These are phyloP conservation scores for Xylariomycetidae sp. DNA, from an alignment of 2,329 filamentous ascomycete genomes.

Conservation along the genomic window DNA sequence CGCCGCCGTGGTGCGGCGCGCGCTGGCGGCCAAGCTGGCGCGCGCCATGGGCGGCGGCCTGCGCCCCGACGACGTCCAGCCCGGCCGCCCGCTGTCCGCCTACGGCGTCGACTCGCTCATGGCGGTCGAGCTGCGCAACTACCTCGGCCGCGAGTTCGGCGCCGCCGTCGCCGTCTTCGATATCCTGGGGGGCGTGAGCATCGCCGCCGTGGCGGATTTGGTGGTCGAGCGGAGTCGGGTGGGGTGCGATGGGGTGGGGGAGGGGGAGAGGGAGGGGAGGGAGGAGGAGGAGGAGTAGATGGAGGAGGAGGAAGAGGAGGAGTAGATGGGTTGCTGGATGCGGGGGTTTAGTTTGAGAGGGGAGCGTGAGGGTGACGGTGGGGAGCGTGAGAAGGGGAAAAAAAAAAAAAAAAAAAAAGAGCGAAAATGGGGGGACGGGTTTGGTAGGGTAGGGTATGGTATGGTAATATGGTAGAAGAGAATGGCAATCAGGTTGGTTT, in stretches of 20 bases:
- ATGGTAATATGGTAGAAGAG: no score
- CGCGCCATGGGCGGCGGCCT: conserved; percentile 16
- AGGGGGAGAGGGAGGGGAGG: not conserved
- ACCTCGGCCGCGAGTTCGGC: conserved; percentile 16
- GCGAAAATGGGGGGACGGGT: not conserved
- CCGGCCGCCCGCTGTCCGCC: conserved; percentile 17
- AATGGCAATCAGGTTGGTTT: no score
- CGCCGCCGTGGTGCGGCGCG: conserved; percentile 7
- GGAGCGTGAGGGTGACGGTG: not conserved
- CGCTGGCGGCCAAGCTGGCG: conserved; percentile 8
- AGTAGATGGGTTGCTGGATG: no score
- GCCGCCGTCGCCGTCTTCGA: conserved; percentile 11
- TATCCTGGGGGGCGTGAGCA: conserved; percentile 11
- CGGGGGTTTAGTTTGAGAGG: conserved; percentile 1
- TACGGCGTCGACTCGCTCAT: conserved; percentile 28
- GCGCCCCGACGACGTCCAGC: conserved; percentile 17
- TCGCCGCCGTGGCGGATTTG: conserved; percentile 9
- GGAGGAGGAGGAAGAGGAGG: not conserved
- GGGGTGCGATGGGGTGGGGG: conserved; percentile 6
- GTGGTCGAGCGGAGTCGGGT: conserved; percentile 15
- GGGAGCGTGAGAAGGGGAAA: not conserved
- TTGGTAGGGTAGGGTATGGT: no score
- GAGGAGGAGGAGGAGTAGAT: not conserved
- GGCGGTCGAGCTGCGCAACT: conserved; percentile 26
- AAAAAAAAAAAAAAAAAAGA: not conserved